Conservation (phyloP, 1,284 basidiomycete species). For the Amylostereum areolatum region DNA sequence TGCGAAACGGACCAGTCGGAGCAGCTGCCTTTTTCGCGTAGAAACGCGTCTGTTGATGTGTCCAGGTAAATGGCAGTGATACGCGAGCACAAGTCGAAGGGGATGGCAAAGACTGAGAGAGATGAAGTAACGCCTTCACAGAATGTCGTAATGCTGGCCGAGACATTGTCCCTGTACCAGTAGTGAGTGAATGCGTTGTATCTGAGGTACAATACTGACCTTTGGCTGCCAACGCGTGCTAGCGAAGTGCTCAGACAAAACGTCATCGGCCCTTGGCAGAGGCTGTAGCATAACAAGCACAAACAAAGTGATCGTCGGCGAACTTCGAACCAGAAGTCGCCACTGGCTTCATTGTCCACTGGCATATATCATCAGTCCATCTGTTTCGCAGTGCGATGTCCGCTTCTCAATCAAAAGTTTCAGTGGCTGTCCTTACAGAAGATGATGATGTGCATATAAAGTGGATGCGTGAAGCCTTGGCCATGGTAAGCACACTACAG, state of each 20-base stretch:
- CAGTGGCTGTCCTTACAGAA: not conserved
- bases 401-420: too few relatives aligned
- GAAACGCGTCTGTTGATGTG: not conserved
- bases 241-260: not conserved
- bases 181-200: not conserved
- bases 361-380: not conserved
- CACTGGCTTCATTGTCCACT: not conserved
- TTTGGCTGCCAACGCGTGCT: too few relatives aligned
- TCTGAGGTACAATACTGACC: too few relatives aligned
- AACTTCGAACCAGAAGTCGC: not conserved
- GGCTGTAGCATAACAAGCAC: not conserved
- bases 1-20: constrained; percentile 1
- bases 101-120: not conserved
- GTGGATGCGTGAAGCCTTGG: constrained; percentile 17
- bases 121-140: not conserved
- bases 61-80: too few relatives aligned
- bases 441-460: constrained; percentile 7
- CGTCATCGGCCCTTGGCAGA: not conserved
- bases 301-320: not conserved
- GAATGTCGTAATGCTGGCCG: not conserved
- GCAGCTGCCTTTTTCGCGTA: not conserved
- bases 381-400: not conserved
- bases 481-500: constrained; percentile 8
- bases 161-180: not conserved
- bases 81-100: not conserved